Percentiles rank a stretch among this genome's conserved stretches.
Conservation (phyloP, 2,329 filamentous ascomycete species). For the Arachnopeziza araneosa region DNA sequence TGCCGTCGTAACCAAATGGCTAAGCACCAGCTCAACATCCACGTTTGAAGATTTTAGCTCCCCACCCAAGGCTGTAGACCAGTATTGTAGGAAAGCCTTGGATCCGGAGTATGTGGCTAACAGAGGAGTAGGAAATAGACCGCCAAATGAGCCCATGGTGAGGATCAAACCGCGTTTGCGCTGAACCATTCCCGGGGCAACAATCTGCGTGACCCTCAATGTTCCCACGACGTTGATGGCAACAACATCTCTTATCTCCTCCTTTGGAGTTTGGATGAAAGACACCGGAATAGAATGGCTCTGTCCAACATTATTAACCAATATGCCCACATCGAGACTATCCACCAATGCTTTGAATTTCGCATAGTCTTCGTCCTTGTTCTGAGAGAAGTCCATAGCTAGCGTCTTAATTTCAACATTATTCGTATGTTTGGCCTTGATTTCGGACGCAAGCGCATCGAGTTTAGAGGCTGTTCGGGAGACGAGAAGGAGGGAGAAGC, state of each 20-base stretch:
- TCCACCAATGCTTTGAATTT: constrained; percentile 62
- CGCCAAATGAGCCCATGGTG: constrained; percentile 96
- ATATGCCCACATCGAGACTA: constrained; percentile 73
- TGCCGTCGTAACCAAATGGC: constrained; percentile 88
- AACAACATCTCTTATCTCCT: constrained; percentile 85
- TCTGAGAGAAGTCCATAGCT: constrained; percentile 85
- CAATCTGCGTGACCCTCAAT: constrained; percentile 76
- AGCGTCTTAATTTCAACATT: constrained; percentile 68
- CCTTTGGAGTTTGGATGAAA: constrained; percentile 71
- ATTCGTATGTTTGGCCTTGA: constrained; percentile 62
- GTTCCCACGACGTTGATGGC: constrained; percentile 94
- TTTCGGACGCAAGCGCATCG: constrained; percentile 66
- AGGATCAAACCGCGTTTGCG: constrained; percentile 84
- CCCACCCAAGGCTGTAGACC: constrained; percentile 79
- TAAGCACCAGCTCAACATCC: constrained; percentile 85
- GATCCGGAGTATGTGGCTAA: constrained; percentile 95
- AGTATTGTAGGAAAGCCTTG: constrained; percentile 97
- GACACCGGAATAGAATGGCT: constrained; percentile 90
- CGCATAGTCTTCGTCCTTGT: constrained; percentile 75
- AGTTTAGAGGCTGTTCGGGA: constrained; percentile 95
- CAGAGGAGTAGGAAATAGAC: constrained; percentile 84
- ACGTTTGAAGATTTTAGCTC: constrained; percentile 79
- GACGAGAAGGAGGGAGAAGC: constrained; percentile 91
- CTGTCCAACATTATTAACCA: constrained; percentile 96
- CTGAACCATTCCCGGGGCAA: constrained; percentile 78